Conservation (phyloP, 1,284 basidiomycete species). For the Vanrija pseudolonga region DNA sequence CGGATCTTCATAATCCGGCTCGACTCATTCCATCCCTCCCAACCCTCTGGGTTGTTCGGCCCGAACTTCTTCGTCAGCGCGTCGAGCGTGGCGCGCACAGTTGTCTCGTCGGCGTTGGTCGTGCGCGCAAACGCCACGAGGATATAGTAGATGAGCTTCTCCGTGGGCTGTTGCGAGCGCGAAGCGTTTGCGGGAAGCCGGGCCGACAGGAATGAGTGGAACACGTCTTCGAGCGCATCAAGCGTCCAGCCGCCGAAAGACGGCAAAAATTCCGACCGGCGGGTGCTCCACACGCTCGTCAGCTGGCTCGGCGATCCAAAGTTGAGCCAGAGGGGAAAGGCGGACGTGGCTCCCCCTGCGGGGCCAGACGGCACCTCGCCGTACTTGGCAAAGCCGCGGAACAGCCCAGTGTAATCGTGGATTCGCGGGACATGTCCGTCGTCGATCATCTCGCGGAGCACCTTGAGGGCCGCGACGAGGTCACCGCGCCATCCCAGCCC, state of each 20-base stretch:
- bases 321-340: slow-evolving; percentile 12
- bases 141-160: slow-evolving; percentile 31
- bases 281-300: slow-evolving; percentile 2
- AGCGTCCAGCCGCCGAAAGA: slow-evolving; percentile 22
- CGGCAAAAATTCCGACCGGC: slow-evolving; percentile 5
- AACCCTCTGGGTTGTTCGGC: slow-evolving; percentile 24
- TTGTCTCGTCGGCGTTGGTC: slow-evolving; percentile 29
- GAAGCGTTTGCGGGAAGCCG: slow-evolving; percentile 3
- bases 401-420: slow-evolving; percentile 62
- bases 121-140: slow-evolving; percentile 38
- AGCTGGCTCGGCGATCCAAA: neutral
- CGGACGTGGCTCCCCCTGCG: slow-evolving; percentile 7
- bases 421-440: slow-evolving; percentile 25
- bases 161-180: slow-evolving; percentile 25
- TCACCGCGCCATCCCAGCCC: slow-evolving; percentile 66
- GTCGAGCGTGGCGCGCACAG: slow-evolving; percentile 30
- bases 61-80: slow-evolving; percentile 44
- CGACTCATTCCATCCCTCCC: slow-evolving; percentile 33
- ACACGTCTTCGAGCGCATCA: slow-evolving; percentile 27
- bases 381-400: slow-evolving; percentile 67
- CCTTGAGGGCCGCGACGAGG: slow-evolving; percentile 57
- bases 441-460: slow-evolving; percentile 69
- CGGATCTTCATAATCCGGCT: slow-evolving; percentile 22
- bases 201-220: slow-evolving; percentile 27
- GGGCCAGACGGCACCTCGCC: slow-evolving; percentile 21